Evolutionary conservation across 768 basidiomycete species (phyloP).

Genomic region (Boletellus ananas): DNA sequence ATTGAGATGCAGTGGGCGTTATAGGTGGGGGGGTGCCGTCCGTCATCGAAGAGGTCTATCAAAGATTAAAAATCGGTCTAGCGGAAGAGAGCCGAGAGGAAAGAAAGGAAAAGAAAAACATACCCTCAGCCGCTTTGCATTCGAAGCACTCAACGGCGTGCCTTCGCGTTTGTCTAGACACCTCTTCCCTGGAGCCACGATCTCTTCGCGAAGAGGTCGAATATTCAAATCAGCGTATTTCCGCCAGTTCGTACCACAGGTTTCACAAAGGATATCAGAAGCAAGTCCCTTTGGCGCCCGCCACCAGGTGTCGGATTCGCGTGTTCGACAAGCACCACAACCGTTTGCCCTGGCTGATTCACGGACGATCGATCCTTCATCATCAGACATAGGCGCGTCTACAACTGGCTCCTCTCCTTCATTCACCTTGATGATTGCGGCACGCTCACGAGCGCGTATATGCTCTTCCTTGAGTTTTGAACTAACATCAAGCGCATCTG

Average conservation of each 20-base stretch:
- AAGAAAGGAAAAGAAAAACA: constrained; percentile 4
- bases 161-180: constrained; percentile 57
- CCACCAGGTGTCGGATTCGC: constrained; percentile 83
- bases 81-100: neutral
- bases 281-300: constrained; percentile 85
- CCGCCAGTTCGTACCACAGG: constrained; percentile 83
- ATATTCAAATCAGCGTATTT: constrained; percentile 91
- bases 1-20: constrained; percentile 49
- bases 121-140: constrained; percentile 65
- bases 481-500: constrained; percentile 33
- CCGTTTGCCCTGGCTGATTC: constrained; percentile 52
- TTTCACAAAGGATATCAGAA: constrained; percentile 77
- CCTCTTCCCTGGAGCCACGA: constrained; percentile 42
- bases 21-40: constrained; percentile 61
- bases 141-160: constrained; percentile 46
- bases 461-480: constrained; percentile 69
- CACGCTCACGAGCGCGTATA: constrained; percentile 41
- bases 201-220: constrained; percentile 66
- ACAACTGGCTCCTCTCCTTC: constrained; percentile 29
- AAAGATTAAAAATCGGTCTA: neutral
- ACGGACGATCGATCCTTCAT: constrained; percentile 72
- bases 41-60: constrained; percentile 38
- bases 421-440: constrained; percentile 28
- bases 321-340: constrained; percentile 84
- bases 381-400: constrained; percentile 44